Conservation (phyloP, 306 rosid species). For the Dryas octopetala region DNA sequence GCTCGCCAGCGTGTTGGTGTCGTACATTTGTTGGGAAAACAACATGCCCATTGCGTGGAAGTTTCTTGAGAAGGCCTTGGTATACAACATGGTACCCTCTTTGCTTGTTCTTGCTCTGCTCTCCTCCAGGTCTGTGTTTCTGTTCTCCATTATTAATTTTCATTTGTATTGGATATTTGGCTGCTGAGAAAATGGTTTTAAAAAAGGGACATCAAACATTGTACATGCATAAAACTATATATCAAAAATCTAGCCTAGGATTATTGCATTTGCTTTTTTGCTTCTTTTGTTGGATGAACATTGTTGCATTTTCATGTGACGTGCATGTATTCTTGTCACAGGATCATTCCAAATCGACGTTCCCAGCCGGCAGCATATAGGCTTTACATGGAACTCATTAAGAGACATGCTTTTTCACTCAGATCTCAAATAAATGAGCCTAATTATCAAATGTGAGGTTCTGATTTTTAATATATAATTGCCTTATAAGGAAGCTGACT, state of each 20-base stretch:
- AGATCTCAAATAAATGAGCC: slow-evolving; percentile 61
- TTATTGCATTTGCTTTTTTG: not conserved
- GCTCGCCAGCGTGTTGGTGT: slow-evolving; percentile 57
- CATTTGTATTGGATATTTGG: not conserved
- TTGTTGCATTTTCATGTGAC: not conserved
- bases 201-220: too few relatives aligned
- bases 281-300: not conserved
- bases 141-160: not conserved
- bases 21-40: slow-evolving; percentile 85
- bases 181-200: too few relatives aligned
- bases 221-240: too few relatives aligned
- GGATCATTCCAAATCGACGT: slow-evolving; percentile 81
- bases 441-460: slow-evolving; percentile 56
- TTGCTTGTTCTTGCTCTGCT: slow-evolving; percentile 69
- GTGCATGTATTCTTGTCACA: slow-evolving; percentile 25
- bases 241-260: too few relatives aligned
- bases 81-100: slow-evolving; percentile 63
- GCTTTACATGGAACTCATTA: slow-evolving; percentile 76
- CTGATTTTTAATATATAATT: not conserved
- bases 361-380: slow-evolving; percentile 81
- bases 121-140: slow-evolving; percentile 47
- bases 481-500: not conserved
- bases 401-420: slow-evolving; percentile 65
- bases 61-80: slow-evolving; percentile 66
- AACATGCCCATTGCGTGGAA: slow-evolving; percentile 77